Evolutionary conservation across 768 basidiomycete species (phyloP), one percentile per base, ranked within the genome.

Genomic region (Lactarius pseudohatsudake): DNA sequence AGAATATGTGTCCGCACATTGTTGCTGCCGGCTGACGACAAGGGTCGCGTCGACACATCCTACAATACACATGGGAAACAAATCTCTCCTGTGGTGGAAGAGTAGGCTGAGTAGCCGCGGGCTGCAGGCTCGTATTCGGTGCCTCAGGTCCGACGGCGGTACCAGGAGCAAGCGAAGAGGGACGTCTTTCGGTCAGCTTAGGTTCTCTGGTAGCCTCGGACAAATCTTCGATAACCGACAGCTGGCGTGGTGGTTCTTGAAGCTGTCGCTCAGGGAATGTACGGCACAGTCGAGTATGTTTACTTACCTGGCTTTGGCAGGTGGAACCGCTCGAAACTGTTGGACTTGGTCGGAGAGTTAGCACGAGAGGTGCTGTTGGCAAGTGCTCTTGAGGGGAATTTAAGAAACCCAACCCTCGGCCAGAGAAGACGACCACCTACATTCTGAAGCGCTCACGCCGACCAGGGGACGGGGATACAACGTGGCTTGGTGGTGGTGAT

Each of bases 1-100:
- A 88, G 68, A 88, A 88, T 20, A 88, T 70, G 67, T 88, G 86
- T 3, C 86, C 86, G 70, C 86, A 88, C 74, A 85, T 82, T 4
- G 84, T 86, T 26, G 81, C 85, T 2, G 84, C 86, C 55, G 81
- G 79, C 65, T 85, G 80, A 41, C 81, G 78, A 61, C 83, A 84
- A 1, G 80, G 79, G 61, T 86, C 80, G 30, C 75, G 72, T 6
- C 77, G 75, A 68, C 85, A 87, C 1, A 79, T 73, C 32, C 86
- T 80, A 64, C 84, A 87, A 57, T 85, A 72, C 71, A 53, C 71
- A 64, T 34, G 56, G 50, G 59, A 65, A 9, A 64, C 62, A 59
- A 70, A 57, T 41, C 38, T 69, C 41, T 67, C 62, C 2, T 32
- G n/a, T 11, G 57, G 58, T 2, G 34, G 30, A 20, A 57, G 61